Evolutionary conservation across 2,329 filamentous ascomycete genomes (phyloP).

Genomic region (Chalaropsis thielavioides): DNA sequence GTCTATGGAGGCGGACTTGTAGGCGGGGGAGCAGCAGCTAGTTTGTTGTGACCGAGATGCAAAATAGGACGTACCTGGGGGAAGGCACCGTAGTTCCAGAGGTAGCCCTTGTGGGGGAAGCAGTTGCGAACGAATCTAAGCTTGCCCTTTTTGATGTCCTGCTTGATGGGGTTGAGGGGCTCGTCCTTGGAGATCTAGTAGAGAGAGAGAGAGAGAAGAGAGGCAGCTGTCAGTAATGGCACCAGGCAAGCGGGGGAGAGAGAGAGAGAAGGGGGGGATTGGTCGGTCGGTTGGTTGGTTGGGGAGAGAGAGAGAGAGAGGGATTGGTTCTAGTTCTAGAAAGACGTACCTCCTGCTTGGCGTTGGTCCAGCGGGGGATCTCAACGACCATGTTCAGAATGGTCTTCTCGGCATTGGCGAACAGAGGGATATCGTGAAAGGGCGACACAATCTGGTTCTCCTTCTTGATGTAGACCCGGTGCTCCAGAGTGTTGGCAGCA

Average conservation of each 20-base stretch:
- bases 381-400: conserved; percentile 99
- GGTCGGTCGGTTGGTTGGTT: too few species aligned
- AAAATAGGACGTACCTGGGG: conserved; percentile 56
- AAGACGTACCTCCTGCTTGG: conserved; percentile 82
- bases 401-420: conserved; percentile 89
- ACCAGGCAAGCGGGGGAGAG: background rate
- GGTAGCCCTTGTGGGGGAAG: conserved; percentile 99
- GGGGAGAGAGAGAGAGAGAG: too few species aligned
- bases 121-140: conserved; percentile 98
- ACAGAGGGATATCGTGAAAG: conserved; percentile 97
- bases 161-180: conserved; percentile 96
- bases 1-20: background rate
- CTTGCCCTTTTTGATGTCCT: conserved; percentile 99
- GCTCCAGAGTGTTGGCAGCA: conserved; percentile 83
- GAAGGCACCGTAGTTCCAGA: conserved; percentile 99
- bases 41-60: too few species aligned
- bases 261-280: background rate
- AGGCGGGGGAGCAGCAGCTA: conserved; percentile 5
- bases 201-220: conserved; percentile 7
- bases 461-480: conserved; percentile 96
- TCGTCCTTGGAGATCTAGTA: conserved; percentile 99
- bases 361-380: conserved; percentile 99
- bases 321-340: too few species aligned
- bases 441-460: conserved; percentile 87
- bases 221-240: background rate